A percentile compares a stretch with the other conserved stretches of the same genome.
Evolutionary conservation across 108 stramenopile genomes (phyloP).

Genomic region (Pseudonitzschia multiseries): DNA sequence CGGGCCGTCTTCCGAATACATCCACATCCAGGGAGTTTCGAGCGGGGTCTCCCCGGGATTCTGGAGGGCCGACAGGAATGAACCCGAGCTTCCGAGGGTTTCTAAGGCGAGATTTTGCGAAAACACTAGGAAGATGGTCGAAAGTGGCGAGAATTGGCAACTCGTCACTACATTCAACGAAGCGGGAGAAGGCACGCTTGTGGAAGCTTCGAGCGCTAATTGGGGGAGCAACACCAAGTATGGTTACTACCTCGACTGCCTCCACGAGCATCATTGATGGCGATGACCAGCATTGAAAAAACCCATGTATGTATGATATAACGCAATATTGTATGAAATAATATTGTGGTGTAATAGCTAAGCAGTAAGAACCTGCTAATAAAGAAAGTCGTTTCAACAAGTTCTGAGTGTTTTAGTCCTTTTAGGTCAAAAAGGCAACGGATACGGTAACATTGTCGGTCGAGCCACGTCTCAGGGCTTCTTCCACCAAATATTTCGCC

Average conservation of each 20-base stretch:
- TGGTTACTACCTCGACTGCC: constrained; percentile 39
- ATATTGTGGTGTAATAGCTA: background rate
- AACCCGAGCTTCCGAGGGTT: constrained; percentile 13
- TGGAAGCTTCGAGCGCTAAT: constrained; percentile 24
- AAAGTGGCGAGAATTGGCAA: constrained; percentile 29
- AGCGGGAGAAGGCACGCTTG: constrained; percentile 35
- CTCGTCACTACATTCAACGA: constrained; percentile 37
- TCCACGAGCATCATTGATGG: constrained; percentile 20
- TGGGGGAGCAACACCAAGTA: constrained; percentile 33
- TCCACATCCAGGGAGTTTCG: constrained; percentile 16
- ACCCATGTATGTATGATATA: background rate
- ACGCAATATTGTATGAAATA: too few relatives aligned
- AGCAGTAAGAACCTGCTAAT: background rate
- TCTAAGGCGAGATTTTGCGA: constrained; percentile 14
- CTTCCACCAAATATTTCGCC: constrained; percentile 58
- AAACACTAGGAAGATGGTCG: constrained; percentile 24
- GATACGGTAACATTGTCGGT: constrained; percentile 85
- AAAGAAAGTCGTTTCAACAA: background rate
- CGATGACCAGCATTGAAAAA: background rate
- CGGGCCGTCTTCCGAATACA: constrained; percentile 16
- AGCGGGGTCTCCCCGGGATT: constrained; percentile 35
- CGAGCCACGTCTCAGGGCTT: constrained; percentile 69
- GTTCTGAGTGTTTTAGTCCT: background rate
- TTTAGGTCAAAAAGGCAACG: constrained; percentile 39
- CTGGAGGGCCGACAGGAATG: constrained; percentile 25